Base-by-base conservation (phyloP, 371 early-diverging fungal genomes). In the Lichtheimia corymbifera region DNA sequence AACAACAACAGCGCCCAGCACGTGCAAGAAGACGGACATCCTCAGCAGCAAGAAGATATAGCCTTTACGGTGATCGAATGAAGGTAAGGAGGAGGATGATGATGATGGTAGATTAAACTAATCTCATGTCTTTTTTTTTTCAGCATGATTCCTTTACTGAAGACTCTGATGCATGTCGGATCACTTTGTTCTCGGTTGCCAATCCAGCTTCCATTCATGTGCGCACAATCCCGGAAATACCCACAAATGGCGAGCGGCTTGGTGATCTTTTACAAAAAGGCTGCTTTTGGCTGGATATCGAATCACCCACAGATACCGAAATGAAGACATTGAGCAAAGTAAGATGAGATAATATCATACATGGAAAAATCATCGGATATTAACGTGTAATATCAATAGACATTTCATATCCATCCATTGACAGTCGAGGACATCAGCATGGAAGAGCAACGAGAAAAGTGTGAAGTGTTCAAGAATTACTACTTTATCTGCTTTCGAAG, bases 371-470 rank as follows among this genome's bases (percentile, higher is more conserved):
- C 11, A 11, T 35, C 0, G 35, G 9, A 1, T 5, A 27, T 25
- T 44, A 2, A 20, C 27, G 30, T 54, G 47, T 47, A 47, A n/a
- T 18, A 47, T 6, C 1, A 13, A 22, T 47, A 47, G 74, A 74
- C 83, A 5, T 91, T 92, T 53, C 76, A 75, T 57, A 87, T 97
- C 30, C 97, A 97, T 64, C 95, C 97, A 18, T 71, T 97, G 50
- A 96, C 96, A 0, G 83, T 84, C 22, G 96, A 97, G 76, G 97
- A 96, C 62, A 93, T 97, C 58, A 85, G 87, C 65, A 92, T 91
- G 55, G 89, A 95, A 66, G 97, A 97, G 50, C 86, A 84, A 27
- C 84, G 97, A 5, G 97, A 96, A 69, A 97, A 97, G 67, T 94
- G 93, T 65, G 97, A 97, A 67, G 83, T 92, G 15, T 96, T 94